Percentiles rank a stretch among this genome's conserved stretches.
Conservation (phyloP, 805 yeast species). For the Torulaspora maleeae region DNA sequence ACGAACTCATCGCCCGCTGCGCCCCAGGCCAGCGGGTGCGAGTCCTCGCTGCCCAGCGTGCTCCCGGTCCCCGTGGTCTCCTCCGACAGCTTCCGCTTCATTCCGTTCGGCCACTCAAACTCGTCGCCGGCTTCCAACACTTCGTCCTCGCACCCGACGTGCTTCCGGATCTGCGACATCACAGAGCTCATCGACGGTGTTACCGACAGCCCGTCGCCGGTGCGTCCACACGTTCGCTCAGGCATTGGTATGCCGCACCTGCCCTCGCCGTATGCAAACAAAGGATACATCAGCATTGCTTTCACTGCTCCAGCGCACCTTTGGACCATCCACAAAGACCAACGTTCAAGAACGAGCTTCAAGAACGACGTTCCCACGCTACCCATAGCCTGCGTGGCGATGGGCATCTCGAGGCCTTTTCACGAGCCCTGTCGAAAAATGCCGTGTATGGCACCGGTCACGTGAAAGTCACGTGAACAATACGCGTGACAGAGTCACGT, state of each 20-base stretch:
- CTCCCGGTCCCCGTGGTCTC: slow-evolving; percentile 9
- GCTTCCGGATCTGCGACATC: slow-evolving; percentile 20
- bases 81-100: slow-evolving; percentile 11
- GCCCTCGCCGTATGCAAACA: neutral
- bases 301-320: neutral
- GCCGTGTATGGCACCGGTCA: neutral
- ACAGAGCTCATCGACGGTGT: slow-evolving; percentile 30
- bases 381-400: neutral
- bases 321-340: neutral
- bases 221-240: neutral
- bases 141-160: slow-evolving; percentile 1
- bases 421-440: neutral
- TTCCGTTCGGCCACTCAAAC: slow-evolving; percentile 2
- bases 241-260: slow-evolving; percentile 3
- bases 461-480: slow-evolving; percentile 3
- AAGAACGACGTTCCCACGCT: neutral
- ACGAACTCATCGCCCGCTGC: neutral
- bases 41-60: slow-evolving; percentile 6
- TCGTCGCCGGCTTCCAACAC: slow-evolving; percentile 4
- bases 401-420: slow-evolving; percentile 1
- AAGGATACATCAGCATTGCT: slow-evolving; percentile 6
- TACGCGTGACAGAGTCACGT: too few relatives aligned
- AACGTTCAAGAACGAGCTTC: too few relatives aligned
- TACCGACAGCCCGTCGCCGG: slow-evolving; percentile 7
- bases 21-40: slow-evolving; percentile 10